A percentile compares a stretch with the other conserved stretches of the same genome.
Conservation (phyloP, 2,329 filamentous ascomycete genomes). For the Fusarium azukiicola region DNA sequence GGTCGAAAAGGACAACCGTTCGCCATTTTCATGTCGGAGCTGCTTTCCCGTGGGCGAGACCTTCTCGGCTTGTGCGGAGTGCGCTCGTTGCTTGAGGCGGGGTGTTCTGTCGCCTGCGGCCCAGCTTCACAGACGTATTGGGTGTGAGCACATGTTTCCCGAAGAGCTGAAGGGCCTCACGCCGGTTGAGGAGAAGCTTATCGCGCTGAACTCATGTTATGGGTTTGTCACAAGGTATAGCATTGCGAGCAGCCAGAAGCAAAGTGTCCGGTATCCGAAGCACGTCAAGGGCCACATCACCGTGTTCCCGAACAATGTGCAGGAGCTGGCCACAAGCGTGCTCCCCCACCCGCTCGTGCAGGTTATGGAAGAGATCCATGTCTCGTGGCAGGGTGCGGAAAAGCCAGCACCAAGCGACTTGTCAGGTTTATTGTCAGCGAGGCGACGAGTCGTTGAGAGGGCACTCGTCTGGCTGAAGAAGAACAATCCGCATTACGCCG, state of each 20-base stretch:
- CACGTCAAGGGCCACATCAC: neutral
- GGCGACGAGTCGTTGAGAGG: conserved; percentile 1
- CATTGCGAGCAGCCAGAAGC: neutral
- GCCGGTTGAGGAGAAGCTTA: neutral
- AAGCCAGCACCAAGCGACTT: neutral
- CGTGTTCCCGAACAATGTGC: neutral
- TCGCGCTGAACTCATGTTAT: neutral
- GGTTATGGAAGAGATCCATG: conserved; percentile 15
- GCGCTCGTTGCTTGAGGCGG: neutral
- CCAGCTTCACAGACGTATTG: neutral
- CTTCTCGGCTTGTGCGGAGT: neutral
- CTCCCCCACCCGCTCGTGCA: neutral
- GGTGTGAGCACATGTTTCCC: no score
- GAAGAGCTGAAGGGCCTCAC: neutral
- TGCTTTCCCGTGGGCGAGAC: neutral
- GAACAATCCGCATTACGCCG: neutral
- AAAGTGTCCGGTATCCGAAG: no score
- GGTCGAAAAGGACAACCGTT: neutral
- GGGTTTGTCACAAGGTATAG: neutral
- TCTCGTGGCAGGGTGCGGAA: conserved; percentile 5
- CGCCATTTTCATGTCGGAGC: neutral
- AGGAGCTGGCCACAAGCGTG: neutral
- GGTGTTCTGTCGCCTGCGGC: neutral
- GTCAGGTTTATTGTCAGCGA: no score
- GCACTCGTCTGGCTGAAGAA: neutral